Evolutionary conservation across 495 filamentous ascomycete genomes (phyloP).

Genomic region (Parachaetomium inaequale): DNA sequence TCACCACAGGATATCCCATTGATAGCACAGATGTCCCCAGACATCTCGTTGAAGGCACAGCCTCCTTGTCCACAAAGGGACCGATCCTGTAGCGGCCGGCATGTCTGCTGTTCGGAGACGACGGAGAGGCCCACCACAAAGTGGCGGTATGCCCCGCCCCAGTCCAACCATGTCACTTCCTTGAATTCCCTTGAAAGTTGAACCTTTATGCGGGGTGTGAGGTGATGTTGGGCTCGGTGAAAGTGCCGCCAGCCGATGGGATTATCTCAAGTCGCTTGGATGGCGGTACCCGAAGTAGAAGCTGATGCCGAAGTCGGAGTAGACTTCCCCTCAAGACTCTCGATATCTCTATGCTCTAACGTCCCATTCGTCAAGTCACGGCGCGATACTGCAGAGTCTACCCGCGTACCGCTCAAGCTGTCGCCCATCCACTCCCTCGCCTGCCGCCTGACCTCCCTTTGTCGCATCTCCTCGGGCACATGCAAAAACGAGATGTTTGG

Average conservation of each 20-base stretch:
- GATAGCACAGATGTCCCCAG: too few relatives aligned
- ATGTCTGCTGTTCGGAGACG: too few relatives aligned
- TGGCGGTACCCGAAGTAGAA: not conserved
- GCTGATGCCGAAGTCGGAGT: not conserved
- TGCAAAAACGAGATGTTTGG: constrained; percentile 17
- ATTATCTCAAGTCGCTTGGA: not conserved
- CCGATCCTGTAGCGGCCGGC: too few relatives aligned
- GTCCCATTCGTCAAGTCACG: not conserved
- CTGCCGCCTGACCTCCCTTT: not conserved
- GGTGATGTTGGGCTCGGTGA: too few relatives aligned
- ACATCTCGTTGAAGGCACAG: too few relatives aligned
- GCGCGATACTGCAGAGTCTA: not conserved
- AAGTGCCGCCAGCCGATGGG: not conserved
- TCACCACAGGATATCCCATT: too few relatives aligned
- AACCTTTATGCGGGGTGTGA: too few relatives aligned
- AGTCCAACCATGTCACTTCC: too few relatives aligned
- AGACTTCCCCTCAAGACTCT: not conserved
- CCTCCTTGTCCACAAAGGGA: too few relatives aligned
- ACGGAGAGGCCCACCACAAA: too few relatives aligned
- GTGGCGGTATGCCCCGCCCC: too few relatives aligned
- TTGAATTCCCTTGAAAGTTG: too few relatives aligned
- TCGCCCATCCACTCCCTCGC: constrained; percentile 6
- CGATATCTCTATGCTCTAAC: not conserved
- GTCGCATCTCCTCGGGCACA: not conserved
- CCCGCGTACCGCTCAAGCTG: not conserved